Percentiles rank a stretch among this genome's conserved stretches.
Conservation (phyloP, 805 yeast species). For the Starmerella powellii region DNA sequence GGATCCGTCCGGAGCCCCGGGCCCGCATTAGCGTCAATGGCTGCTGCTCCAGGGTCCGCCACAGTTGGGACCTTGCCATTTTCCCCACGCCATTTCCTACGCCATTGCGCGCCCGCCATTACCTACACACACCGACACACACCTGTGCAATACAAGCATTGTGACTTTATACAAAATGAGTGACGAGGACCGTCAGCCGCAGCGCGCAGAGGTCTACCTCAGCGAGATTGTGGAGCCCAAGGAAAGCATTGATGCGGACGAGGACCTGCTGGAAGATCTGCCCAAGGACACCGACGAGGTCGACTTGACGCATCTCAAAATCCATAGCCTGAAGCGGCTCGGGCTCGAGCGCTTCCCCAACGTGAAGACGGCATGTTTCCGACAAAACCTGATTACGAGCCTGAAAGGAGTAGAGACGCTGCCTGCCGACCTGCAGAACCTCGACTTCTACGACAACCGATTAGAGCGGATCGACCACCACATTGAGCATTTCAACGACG, state of each 20-base stretch:
- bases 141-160: neutral
- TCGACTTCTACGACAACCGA: constrained; percentile 86
- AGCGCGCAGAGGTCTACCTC: constrained; percentile 5
- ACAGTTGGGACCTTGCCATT: too few relatives aligned
- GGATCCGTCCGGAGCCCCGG: too few relatives aligned
- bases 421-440: constrained; percentile 49
- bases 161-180: neutral
- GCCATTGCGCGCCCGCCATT: too few relatives aligned
- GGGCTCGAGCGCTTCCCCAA: constrained; percentile 38
- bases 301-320: constrained; percentile 48
- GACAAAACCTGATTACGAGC: constrained; percentile 75
- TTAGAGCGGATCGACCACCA: constrained; percentile 66
- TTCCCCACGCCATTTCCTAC: too few relatives aligned
- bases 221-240: constrained; percentile 17
- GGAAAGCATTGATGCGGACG: constrained; percentile 46
- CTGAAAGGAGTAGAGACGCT: constrained; percentile 56
- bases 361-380: constrained; percentile 52
- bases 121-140: too few relatives aligned
- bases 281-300: constrained; percentile 40
- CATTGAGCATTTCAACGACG: constrained; percentile 44
- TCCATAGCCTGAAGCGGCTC: constrained; percentile 38
- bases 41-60: too few relatives aligned
- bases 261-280: constrained; percentile 39
- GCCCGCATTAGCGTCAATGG: too few relatives aligned
- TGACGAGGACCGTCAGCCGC: constrained; percentile 1